Conservation (phyloP, 2,329 filamentous ascomycete genomes). For the Davidsoniella virescens region DNA sequence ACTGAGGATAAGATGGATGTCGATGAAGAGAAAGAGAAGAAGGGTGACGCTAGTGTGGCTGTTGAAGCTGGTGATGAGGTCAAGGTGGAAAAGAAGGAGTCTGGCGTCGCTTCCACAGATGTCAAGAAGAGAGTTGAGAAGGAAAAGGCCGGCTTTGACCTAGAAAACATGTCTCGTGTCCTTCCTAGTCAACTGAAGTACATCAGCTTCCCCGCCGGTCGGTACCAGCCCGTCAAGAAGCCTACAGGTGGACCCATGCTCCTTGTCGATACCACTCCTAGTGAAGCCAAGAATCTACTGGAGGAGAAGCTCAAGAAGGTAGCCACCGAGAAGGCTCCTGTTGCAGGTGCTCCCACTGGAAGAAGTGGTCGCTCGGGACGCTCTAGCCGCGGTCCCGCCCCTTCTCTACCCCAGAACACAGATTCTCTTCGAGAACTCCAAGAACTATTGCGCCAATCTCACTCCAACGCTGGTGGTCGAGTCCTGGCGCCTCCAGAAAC, state of each 20-base stretch:
- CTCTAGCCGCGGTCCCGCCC: slow-evolving; percentile 19
- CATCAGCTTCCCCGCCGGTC: slow-evolving; percentile 76
- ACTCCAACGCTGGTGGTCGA: background rate
- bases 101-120: slow-evolving; percentile 27
- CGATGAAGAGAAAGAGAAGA: slow-evolving; percentile 46
- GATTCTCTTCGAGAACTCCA: slow-evolving; percentile 11
- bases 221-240: slow-evolving; percentile 85
- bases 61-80: slow-evolving; percentile 46
- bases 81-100: slow-evolving; percentile 43
- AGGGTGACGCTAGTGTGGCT: slow-evolving; percentile 9
- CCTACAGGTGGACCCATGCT: slow-evolving; percentile 87
- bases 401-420: slow-evolving; percentile 18
- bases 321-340: slow-evolving; percentile 43
- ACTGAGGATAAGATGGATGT: slow-evolving; percentile 77
- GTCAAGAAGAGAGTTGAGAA: slow-evolving; percentile 83
- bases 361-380: slow-evolving; percentile 21
- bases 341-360: slow-evolving; percentile 25
- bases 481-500: background rate
- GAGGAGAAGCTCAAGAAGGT: slow-evolving; percentile 88
- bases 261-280: slow-evolving; percentile 68
- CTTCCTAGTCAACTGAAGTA: slow-evolving; percentile 88
- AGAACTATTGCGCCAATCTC: background rate
- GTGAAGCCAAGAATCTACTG: slow-evolving; percentile 62
- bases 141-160: slow-evolving; percentile 90
- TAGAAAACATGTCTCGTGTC: slow-evolving; percentile 94